Evolutionary conservation across 768 basidiomycete species (phyloP), one percentile per base, ranked within the genome.

Genomic region (Kwoniella mangroviensis): DNA sequence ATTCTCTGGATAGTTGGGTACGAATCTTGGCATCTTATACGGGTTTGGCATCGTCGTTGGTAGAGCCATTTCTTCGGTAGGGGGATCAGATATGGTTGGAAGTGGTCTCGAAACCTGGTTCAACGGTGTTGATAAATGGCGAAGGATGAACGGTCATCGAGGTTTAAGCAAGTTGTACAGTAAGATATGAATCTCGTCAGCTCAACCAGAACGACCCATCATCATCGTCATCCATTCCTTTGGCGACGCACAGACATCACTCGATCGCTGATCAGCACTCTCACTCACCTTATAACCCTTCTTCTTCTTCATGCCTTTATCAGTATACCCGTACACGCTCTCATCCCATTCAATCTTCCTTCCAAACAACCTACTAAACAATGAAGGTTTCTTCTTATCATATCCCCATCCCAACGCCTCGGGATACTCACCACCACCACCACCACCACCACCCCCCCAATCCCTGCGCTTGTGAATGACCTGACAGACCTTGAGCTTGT

Each of bases 341-440:
- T 64, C 68, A 60, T 65, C 56, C 62, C 56, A 70, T 26, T 51
- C 64, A 4, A 68, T 64, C n/a, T 43, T 55, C 24, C 34, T 53
- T 55, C 69, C 69, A 43, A 70, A 70, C 24, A 70, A 55, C 59
- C 43, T 60, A n/a, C 19, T 45, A n/a, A 60, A 24, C 17, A 68
- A 54, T 1, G 49, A 51, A n/a, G 67, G 67, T 34, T 68, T 68
- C 51, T 70, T 63, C 64, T 41, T 51, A 66, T 65, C 45, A 43
- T n/a, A 45, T 24, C 63, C 42, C 56, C 54, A 45, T n/a, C 63
- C 55, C 55, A 24, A 70, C 12, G 11, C 26, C 2, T n/a, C 12
- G 10, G 52, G 63, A 19, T 49, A 62, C 24, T 49, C 59, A 9
- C n/a, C 24, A 54, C 11, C 34, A 34, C 34, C 28, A 28, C 28